A percentile compares a stretch with the other conserved stretches of the same genome.
phyloP scores from a whole-genome alignment of 2,329 filamentous ascomycete genomes.

The Ascomycota sp. region DNA sequence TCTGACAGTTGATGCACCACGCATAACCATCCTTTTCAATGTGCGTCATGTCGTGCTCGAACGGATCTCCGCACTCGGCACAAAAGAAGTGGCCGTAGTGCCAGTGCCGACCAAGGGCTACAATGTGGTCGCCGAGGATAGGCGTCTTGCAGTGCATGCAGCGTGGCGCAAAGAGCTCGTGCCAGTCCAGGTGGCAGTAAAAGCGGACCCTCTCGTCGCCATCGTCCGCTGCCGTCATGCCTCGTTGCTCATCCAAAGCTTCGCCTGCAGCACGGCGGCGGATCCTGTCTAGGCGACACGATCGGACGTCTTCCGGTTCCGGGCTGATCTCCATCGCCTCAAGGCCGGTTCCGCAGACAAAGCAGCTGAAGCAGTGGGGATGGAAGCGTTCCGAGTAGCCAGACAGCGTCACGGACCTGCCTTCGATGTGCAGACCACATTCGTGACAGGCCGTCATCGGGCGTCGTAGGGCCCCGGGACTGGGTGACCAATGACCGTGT shows the following conservation, averaged over 20 bases:
- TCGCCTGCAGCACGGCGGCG: conserved; percentile 34
- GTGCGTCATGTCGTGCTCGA: conserved; percentile 45
- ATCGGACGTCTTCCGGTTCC: conserved; percentile 53
- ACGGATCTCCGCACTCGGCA: conserved; percentile 92
- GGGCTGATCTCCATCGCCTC: conserved; percentile 94
- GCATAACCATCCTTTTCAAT: conserved; percentile 95
- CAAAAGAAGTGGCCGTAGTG: conserved; percentile 98
- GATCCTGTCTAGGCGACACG: conserved; percentile 53
- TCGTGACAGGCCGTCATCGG: conserved; percentile 59
- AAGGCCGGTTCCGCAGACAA: conserved; percentile 64
- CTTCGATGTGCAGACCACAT: conserved; percentile 66
- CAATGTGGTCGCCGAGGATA: conserved; percentile 82
- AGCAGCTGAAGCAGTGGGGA: conserved; percentile 78
- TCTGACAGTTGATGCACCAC: conserved; percentile 88
- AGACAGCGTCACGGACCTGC: conserved; percentile 67
- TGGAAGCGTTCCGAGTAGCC: conserved; percentile 61
- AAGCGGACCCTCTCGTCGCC: conserved; percentile 57
- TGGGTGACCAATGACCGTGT: conserved; percentile 37
- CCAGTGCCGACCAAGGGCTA: conserved; percentile 87
- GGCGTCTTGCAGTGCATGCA: conserved; percentile 94
- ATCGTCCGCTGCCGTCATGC: conserved; percentile 44
- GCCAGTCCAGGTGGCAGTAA: conserved; percentile 97
- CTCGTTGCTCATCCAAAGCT: conserved; percentile 36
- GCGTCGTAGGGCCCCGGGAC: conserved; percentile 21
- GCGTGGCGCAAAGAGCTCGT: conserved; percentile 75